Conservation (phyloP, 1,284 basidiomycete species). For the Ustilago tritici region DNA sequence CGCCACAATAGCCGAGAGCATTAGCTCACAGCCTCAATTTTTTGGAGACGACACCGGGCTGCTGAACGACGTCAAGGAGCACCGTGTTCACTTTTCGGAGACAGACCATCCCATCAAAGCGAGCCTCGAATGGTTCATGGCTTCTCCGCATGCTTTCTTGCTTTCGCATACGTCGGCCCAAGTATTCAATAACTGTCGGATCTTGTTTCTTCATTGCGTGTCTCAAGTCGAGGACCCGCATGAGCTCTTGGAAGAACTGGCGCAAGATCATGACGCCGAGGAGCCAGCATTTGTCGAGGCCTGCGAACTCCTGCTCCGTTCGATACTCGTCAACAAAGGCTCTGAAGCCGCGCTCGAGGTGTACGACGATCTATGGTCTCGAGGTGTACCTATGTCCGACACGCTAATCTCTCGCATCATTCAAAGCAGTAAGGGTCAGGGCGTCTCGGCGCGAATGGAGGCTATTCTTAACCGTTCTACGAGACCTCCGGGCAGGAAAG, state of each 20-base stretch:
- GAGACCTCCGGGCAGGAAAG: not conserved
- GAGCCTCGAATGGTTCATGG: constrained; percentile 23
- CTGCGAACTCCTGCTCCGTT: constrained; percentile 30
- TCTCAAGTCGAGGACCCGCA: constrained; percentile 19
- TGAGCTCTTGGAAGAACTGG: constrained; percentile 12
- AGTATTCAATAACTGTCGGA: constrained; percentile 20
- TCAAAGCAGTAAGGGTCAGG: constrained; percentile 8
- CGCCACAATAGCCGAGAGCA: not conserved
- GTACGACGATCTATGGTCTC: constrained; percentile 42
- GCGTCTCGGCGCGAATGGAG: constrained; percentile 22
- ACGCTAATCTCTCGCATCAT: constrained; percentile 13
- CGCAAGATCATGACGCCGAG: constrained; percentile 16
- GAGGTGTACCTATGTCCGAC: constrained; percentile 20
- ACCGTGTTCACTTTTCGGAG: not conserved
- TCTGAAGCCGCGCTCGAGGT: constrained; percentile 23
- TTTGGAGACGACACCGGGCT: constrained; percentile 20
- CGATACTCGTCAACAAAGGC: constrained; percentile 13
- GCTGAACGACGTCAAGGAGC: constrained; percentile 10
- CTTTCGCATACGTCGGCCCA: constrained; percentile 18
- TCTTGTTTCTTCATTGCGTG: constrained; percentile 20
- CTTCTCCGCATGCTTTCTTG: constrained; percentile 37
- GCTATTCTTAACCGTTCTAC: constrained; percentile 21
- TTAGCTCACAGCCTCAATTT: constrained; percentile 9
- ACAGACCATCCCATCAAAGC: constrained; percentile 20
- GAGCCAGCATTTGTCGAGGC: constrained; percentile 20